Evolutionary conservation across 441 rosid species (phyloP).

Genomic region (Gossypium gossypioides): DNA sequence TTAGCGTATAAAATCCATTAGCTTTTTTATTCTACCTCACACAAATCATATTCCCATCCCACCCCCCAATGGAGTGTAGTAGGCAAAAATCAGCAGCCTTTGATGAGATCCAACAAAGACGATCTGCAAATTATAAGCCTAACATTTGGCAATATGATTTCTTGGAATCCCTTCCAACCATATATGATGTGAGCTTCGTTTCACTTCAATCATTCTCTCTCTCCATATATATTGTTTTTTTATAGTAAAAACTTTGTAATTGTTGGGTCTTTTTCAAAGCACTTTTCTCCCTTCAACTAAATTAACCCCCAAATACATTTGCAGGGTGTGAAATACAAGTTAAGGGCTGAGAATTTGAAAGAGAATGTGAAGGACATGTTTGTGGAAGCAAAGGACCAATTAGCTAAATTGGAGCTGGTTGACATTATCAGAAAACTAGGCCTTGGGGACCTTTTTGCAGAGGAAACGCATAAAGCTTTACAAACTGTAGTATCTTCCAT

Average conservation of each 20-base stretch:
- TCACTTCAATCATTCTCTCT: background rate
- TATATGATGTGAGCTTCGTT: constrained; percentile 24
- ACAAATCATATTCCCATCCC: too few relatives aligned
- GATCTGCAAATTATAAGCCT: constrained; percentile 36
- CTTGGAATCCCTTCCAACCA: constrained; percentile 27
- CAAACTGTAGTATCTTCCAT: constrained; percentile 11
- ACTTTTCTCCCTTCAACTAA: background rate
- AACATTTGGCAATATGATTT: constrained; percentile 43
- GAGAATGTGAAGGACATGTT: constrained; percentile 20
- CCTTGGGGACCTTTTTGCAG: constrained; percentile 21
- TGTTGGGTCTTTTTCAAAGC: too few relatives aligned
- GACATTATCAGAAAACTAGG: constrained; percentile 33
- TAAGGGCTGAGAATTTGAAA: constrained; percentile 7
- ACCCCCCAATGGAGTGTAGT: background rate
- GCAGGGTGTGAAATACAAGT: constrained; percentile 20
- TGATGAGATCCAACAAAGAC: constrained; percentile 12
- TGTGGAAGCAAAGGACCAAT: constrained; percentile 14
- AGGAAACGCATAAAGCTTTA: constrained; percentile 26
- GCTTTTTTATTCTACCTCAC: background rate
- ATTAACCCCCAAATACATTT: background rate
- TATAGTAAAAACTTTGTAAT: too few relatives aligned
- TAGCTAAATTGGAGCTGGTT: constrained; percentile 28
- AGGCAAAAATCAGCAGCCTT: background rate
- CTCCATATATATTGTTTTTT: too few relatives aligned
- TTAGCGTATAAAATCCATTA: background rate